Percentiles rank a stretch among this genome's conserved stretches.
phyloP scores from a whole-genome alignment of 805 yeast species.

The Saturnispora dispora region DNA sequence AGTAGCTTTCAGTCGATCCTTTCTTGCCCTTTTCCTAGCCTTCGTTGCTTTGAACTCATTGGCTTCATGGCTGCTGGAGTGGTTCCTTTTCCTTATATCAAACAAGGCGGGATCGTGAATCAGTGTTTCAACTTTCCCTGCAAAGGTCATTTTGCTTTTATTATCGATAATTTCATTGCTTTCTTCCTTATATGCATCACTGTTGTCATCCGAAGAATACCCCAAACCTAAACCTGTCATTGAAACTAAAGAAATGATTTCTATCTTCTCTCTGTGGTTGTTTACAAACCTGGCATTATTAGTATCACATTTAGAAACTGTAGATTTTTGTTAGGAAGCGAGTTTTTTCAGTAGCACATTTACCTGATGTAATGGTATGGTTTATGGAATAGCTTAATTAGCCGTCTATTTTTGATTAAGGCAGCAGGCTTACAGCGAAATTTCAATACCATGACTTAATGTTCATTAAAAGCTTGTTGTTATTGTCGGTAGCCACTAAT shows the following conservation, averaged over 20 bases:
- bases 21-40: constrained; percentile 22
- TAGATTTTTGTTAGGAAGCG: not conserved
- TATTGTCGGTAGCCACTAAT: no score
- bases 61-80: constrained; percentile 19
- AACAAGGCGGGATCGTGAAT: constrained; percentile 35
- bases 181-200: not conserved
- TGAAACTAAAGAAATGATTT: not conserved
- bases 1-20: constrained; percentile 33
- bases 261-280: not conserved
- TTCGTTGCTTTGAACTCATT: constrained; percentile 21
- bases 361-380: not conserved
- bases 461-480: no score
- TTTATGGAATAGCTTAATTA: no score
- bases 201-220: constrained; percentile 1
- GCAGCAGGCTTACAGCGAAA: no score
- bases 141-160: constrained; percentile 12
- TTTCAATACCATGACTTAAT: no score
- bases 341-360: not conserved
- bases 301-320: not conserved
- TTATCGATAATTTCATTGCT: not conserved
- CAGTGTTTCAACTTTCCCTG: constrained; percentile 24
- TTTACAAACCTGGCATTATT: not conserved
- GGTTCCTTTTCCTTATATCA: constrained; percentile 31
- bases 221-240: constrained; percentile 3
- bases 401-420: no score